phyloP scores from a whole-genome alignment of 2,329 filamentous ascomycete species.

The Pseudogymnoascus sp. region DNA sequence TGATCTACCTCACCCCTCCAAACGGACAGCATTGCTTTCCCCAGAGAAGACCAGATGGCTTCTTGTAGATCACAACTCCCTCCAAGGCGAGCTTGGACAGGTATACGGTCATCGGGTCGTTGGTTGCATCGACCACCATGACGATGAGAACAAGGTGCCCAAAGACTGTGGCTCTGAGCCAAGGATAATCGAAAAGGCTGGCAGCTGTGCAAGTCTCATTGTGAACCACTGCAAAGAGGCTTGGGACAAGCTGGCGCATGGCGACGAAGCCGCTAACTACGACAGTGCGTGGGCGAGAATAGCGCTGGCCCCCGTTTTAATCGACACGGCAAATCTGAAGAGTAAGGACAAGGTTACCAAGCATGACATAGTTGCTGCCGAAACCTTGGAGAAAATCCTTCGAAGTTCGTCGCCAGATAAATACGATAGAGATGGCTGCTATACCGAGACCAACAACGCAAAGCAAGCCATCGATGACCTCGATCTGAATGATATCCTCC shows the following conservation, averaged over 20 bases:
- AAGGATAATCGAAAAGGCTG: slow-evolving; percentile 55
- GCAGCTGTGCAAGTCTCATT: slow-evolving; percentile 66
- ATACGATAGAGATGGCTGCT: slow-evolving; percentile 50
- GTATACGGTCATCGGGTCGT: slow-evolving; percentile 45
- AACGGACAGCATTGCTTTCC: slow-evolving; percentile 30
- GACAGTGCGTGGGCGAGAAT: slow-evolving; percentile 43
- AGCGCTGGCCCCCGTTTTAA: slow-evolving; percentile 60
- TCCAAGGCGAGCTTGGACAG: slow-evolving; percentile 52
- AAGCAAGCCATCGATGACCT: slow-evolving; percentile 60
- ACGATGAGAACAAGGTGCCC: slow-evolving; percentile 53
- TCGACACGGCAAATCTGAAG: slow-evolving; percentile 61
- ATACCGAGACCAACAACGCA: slow-evolving; percentile 48
- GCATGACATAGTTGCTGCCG: slow-evolving; percentile 49
- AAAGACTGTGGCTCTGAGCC: slow-evolving; percentile 38
- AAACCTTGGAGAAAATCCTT: slow-evolving; percentile 48
- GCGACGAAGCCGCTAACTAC: slow-evolving; percentile 32
- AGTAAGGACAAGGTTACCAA: slow-evolving; percentile 56
- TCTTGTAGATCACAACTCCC: slow-evolving; percentile 70
- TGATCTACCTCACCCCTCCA: slow-evolving; percentile 45
- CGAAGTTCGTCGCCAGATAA: slow-evolving; percentile 22
- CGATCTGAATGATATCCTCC: slow-evolving; percentile 55
- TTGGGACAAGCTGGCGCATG: slow-evolving; percentile 47
- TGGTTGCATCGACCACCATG: slow-evolving; percentile 72
- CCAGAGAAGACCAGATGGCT: slow-evolving; percentile 57
- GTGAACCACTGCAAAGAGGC: slow-evolving; percentile 46